phyloP scores from a whole-genome alignment of 805 yeast genomes.

The Cephaloascus albidus region DNA sequence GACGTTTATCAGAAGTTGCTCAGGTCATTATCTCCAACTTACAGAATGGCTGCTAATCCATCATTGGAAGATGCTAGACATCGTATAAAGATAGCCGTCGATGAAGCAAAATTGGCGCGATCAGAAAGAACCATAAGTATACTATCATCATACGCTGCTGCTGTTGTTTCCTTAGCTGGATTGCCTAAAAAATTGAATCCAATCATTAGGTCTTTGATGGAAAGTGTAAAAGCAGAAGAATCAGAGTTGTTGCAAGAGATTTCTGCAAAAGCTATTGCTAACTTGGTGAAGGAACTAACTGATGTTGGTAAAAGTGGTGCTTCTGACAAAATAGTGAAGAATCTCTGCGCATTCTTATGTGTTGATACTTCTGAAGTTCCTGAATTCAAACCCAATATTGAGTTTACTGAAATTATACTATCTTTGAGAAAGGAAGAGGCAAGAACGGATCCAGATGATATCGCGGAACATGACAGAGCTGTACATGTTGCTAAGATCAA shows the following conservation, averaged over 20 bases:
- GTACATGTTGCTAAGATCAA: slow-evolving; percentile 70
- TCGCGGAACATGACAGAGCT: slow-evolving; percentile 49
- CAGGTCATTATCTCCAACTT: slow-evolving; percentile 53
- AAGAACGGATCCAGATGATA: slow-evolving; percentile 49
- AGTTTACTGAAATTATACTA: slow-evolving; percentile 44
- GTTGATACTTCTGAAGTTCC: slow-evolving; percentile 96
- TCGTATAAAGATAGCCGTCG: slow-evolving; percentile 55
- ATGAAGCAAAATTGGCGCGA: slow-evolving; percentile 52
- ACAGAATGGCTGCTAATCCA: slow-evolving; percentile 61
- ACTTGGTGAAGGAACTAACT: slow-evolving; percentile 52
- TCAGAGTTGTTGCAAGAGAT: slow-evolving; percentile 56
- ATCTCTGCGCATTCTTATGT: slow-evolving; percentile 85
- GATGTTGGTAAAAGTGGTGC: slow-evolving; percentile 55
- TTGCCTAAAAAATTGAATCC: slow-evolving; percentile 89
- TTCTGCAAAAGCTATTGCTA: slow-evolving; percentile 61
- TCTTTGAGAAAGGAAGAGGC: slow-evolving; percentile 78
- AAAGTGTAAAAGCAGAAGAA: slow-evolving; percentile 74
- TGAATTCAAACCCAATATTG: slow-evolving; percentile 64
- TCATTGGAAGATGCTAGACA: slow-evolving; percentile 73
- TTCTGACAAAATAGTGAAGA: slow-evolving; percentile 81
- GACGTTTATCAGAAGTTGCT: slow-evolving; percentile 61
- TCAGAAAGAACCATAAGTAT: slow-evolving; percentile 48
- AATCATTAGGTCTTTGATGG: slow-evolving; percentile 84
- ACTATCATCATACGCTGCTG: slow-evolving; percentile 69
- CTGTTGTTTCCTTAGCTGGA: slow-evolving; percentile 50